Evolutionary conservation across 345 rosid species (phyloP).

Genomic region (Crucihimalaya himalaica): DNA sequence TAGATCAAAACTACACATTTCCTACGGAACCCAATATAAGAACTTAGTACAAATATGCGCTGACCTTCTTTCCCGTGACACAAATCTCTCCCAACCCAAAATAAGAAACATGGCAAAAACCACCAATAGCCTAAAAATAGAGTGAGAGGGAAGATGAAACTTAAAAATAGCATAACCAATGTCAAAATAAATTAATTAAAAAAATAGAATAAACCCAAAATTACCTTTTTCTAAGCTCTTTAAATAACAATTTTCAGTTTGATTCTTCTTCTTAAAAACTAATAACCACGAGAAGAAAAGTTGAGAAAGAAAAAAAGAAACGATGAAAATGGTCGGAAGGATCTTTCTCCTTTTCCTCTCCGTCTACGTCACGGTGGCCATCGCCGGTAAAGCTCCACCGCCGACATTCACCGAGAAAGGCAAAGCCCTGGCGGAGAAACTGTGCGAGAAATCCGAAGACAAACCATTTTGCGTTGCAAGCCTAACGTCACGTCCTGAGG

Average conservation of each 20-base stretch:
- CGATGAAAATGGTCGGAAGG: slow-evolving; percentile 37
- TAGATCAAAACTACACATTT: neutral
- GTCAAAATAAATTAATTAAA: neutral
- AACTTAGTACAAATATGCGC: neutral
- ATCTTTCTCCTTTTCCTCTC: slow-evolving; percentile 31
- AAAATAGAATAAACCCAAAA: slow-evolving; percentile 25
- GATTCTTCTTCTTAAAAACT: slow-evolving; percentile 6
- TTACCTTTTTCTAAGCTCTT: neutral
- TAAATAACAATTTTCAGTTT: slow-evolving; percentile 14
- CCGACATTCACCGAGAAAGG: slow-evolving; percentile 42
- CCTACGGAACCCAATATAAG: neutral
- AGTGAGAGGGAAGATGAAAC: neutral
- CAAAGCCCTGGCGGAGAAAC: slow-evolving; percentile 35
- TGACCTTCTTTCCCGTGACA: slow-evolving; percentile 30
- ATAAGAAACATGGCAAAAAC: slow-evolving; percentile 16
- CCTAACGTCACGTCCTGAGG: slow-evolving; percentile 45
- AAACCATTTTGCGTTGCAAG: slow-evolving; percentile 53
- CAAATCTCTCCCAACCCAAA: slow-evolving; percentile 12
- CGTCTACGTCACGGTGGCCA: slow-evolving; percentile 25
- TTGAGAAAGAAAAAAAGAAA: neutral
- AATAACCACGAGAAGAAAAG: slow-evolving; percentile 17
- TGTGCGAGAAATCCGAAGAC: slow-evolving; percentile 48
- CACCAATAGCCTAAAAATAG: slow-evolving; percentile 22
- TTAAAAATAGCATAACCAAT: slow-evolving; percentile 26
- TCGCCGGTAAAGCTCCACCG: slow-evolving; percentile 39